Percentiles rank a stretch among this genome's conserved stretches.
Evolutionary conservation across 2,329 filamentous ascomycete genomes (phyloP).

Genomic region (Calonectria naviculata): DNA sequence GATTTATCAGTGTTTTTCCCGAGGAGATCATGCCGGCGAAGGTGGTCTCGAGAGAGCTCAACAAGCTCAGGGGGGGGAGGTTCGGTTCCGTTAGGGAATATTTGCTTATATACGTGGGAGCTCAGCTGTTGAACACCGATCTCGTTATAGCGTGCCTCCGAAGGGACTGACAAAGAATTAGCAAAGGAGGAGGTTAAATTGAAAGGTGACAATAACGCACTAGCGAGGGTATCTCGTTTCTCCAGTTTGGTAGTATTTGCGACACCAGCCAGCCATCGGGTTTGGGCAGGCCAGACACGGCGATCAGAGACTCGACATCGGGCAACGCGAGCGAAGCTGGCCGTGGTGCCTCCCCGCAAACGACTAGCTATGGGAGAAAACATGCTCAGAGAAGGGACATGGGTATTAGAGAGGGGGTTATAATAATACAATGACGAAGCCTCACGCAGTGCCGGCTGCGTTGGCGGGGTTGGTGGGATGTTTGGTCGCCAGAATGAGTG

Average conservation of each 20-base stretch:
- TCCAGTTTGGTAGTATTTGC: constrained; percentile 37
- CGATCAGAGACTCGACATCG: constrained; percentile 57
- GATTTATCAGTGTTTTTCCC: constrained; percentile 88
- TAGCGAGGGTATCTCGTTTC: constrained; percentile 48
- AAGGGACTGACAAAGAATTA: constrained; percentile 51
- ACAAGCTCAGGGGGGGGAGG: constrained; percentile 79
- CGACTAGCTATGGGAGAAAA: constrained; percentile 47
- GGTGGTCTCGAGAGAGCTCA: constrained; percentile 82
- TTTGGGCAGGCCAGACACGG: constrained; percentile 47
- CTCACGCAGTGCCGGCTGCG: constrained; percentile 21
- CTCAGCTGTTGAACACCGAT: constrained; percentile 96
- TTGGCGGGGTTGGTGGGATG: constrained; percentile 11
- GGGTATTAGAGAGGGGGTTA: constrained; percentile 35
- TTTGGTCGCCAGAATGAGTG: constrained; percentile 16
- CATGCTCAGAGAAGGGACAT: constrained; percentile 40
- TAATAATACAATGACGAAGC: constrained; percentile 9
- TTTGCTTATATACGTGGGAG: constrained; percentile 81
- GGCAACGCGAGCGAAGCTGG: constrained; percentile 63
- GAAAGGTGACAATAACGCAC: constrained; percentile 46
- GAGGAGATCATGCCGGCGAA: constrained; percentile 85
- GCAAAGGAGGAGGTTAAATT: not conserved
- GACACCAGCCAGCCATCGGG: constrained; percentile 57
- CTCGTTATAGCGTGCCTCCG: constrained; percentile 83
- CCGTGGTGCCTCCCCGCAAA: constrained; percentile 53
- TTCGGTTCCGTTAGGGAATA: constrained; percentile 73